These are phyloP conservation scores for Heritiera littoralis DNA, from an alignment of 345 rosid species.

Conservation along the genomic window DNA sequence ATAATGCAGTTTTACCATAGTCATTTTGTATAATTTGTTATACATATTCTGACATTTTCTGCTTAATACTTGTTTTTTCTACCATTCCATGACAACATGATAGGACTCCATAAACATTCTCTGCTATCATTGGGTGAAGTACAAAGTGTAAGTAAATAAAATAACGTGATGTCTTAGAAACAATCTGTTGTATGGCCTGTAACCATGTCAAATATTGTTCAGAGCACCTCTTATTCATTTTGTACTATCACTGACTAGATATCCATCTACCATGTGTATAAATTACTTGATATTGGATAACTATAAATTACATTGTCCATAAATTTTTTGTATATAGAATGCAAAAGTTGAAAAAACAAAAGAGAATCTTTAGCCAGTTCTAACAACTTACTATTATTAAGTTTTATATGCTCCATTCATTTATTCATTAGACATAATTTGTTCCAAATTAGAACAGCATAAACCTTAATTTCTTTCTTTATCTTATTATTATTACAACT, in stretches of 20 bases:
- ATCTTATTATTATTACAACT: not conserved
- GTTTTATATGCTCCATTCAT: slow-evolving; percentile 51
- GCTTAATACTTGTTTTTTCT: not conserved
- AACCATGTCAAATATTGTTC: not conserved
- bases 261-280: not conserved
- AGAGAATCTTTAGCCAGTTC: not conserved
- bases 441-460: not conserved
- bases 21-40: not conserved
- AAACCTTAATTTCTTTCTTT: not conserved
- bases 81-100: slow-evolving; percentile 2
- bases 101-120: not conserved
- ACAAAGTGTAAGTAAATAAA: not conserved
- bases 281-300: not conserved
- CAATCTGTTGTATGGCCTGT: not conserved
- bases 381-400: not conserved
- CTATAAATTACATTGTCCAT: not conserved
- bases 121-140: not conserved
- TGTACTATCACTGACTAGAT: not conserved
- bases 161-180: not conserved
- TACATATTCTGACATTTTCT: not conserved
- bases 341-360: no score
- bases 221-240: not conserved
- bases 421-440: not conserved
- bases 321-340: not conserved
- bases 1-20: not conserved